Conservation (phyloP, 2,329 filamentous ascomycete genomes). For the Fusarium citri region DNA sequence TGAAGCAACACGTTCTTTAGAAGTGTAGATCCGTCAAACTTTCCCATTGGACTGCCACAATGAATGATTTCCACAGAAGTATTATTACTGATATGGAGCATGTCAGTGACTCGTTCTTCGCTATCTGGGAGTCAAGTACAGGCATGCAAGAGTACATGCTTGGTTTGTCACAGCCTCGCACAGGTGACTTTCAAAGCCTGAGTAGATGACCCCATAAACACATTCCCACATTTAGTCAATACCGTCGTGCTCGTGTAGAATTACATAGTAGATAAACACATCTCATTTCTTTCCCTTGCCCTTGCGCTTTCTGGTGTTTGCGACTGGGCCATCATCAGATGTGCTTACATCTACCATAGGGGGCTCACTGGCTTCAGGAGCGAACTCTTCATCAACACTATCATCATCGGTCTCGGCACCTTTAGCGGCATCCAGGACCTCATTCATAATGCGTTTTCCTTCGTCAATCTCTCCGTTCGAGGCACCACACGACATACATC, state of each 20-base stretch:
- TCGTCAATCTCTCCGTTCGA: conserved; percentile 87
- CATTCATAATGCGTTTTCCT: conserved; percentile 76
- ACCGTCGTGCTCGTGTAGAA: conserved; percentile 8
- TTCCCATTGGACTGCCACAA: background rate
- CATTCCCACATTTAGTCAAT: conserved; percentile 18
- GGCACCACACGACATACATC: conserved; percentile 84
- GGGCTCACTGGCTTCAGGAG: conserved; percentile 5
- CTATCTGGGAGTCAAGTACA: background rate
- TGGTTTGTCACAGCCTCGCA: background rate
- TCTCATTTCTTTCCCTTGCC: conserved; percentile 44
- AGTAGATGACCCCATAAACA: conserved; percentile 12
- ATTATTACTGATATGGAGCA: background rate
- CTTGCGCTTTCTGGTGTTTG: conserved; percentile 44
- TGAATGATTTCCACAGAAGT: background rate
- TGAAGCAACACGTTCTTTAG: background rate
- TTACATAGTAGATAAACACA: conserved; percentile 24
- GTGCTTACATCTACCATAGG: conserved; percentile 27
- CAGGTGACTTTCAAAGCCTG: background rate
- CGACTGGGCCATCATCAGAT: conserved; percentile 37
- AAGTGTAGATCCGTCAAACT: background rate
- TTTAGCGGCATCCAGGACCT: conserved; percentile 61
- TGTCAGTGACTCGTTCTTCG: background rate
- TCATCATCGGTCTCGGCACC: conserved; percentile 31
- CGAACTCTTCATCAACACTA: conserved; percentile 14
- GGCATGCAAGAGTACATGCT: background rate